Evolutionary conservation across 169 alveolate genomes (phyloP).

Genomic region (Cryptosporidium ryanae): DNA sequence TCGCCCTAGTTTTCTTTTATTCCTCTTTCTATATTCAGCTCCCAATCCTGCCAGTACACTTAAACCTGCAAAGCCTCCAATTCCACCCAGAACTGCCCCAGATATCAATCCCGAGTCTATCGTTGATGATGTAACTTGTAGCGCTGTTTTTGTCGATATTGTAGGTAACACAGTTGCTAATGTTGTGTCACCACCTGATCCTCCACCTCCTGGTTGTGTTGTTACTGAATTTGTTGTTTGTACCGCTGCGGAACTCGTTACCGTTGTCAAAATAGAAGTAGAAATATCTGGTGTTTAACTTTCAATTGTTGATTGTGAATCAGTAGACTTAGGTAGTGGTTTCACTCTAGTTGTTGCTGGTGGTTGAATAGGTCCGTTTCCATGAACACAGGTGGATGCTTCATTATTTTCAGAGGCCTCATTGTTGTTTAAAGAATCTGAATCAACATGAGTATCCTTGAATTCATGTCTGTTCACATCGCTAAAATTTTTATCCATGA

Average conservation of each 20-base stretch:
- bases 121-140: neutral
- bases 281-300: neutral
- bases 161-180: neutral
- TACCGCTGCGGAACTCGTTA: neutral
- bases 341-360: neutral
- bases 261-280: neutral
- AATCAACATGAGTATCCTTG: neutral
- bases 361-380: neutral
- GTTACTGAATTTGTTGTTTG: neutral
- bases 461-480: neutral
- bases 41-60: slow-evolving; percentile 41
- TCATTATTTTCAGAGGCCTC: neutral
- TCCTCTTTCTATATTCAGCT: slow-evolving; percentile 2
- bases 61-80: slow-evolving; percentile 31
- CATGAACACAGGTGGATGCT: neutral
- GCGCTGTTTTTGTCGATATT: neutral
- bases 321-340: neutral
- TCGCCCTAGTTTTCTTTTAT: too few relatives aligned
- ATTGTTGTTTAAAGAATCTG: neutral
- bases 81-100: slow-evolving; percentile 40
- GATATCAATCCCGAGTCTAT: slow-evolving; percentile 26
- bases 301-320: neutral
- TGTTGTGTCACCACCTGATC: neutral
- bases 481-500: neutral
- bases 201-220: neutral